Evolutionary conservation across 805 yeast species (phyloP), one percentile per base, ranked within the genome.

Genomic region (Saturnispora besseyi): DNA sequence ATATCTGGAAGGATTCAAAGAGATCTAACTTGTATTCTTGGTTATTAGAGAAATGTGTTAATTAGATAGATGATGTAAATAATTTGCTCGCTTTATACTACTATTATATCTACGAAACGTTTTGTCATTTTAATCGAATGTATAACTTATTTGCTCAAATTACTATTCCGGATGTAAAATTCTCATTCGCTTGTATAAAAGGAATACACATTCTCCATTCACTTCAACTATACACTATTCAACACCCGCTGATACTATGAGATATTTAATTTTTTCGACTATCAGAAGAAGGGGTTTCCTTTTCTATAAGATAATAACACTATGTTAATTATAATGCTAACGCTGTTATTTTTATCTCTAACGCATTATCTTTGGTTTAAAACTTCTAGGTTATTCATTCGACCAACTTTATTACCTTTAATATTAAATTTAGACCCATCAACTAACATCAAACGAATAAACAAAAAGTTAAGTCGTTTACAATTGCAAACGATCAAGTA

Each of bases 31-130:
- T 96, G 88, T 78, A 75, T 55, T 74, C 81, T 55, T 90, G 96
- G 96, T 71, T 90, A 32, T 83, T 80, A 55, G 90, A 83, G 62
- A 74, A 77, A 57, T 83, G 82, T 12, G 84, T 82, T 28, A 85
- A 85, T 36, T 36, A 36, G 26, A 15, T 36, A 8, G 13, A 12
- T 36, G 12, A n/a, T 36, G 15, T 22, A 9, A 15, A 18, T 36
- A 36, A 36, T 36, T 36, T 36, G 40, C 40, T 36, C 40, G 40
- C 21, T 36, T 36, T 21, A 36, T 41, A 30, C 30, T 26, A 26
- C 29, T 26, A 26, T 26, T 26, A 26, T 26, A 26, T 26, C 9
- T 26, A 26, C 29, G 29, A 26, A 26, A 8, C 29, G 29, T 26
- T 26, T 26, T 18, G 18, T 26, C 29, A 6, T 26, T 26, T 26